phyloP scores from a whole-genome alignment of 768 basidiomycete species.

The Crepidotus variabilis region DNA sequence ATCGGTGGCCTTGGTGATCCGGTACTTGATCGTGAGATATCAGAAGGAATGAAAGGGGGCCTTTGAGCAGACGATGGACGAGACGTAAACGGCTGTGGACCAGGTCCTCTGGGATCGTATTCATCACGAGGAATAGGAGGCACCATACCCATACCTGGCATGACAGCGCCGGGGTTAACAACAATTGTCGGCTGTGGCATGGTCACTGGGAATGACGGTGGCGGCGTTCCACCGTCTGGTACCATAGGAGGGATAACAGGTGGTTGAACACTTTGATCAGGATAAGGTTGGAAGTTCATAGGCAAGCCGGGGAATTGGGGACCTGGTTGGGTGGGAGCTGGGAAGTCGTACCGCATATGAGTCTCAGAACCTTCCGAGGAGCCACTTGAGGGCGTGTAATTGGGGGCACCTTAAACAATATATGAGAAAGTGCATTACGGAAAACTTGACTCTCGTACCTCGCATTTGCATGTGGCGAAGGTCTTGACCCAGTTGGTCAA shows the following conservation, averaged over 20 bases:
- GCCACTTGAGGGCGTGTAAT: conserved; percentile 1
- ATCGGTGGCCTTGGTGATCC: conserved; percentile 7
- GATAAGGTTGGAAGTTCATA: conserved; percentile 17
- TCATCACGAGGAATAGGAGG: conserved; percentile 15
- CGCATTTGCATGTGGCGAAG: conserved; percentile 27
- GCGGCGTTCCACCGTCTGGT: conserved; percentile 17
- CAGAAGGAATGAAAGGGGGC: conserved; percentile 3
- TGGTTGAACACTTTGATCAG: conserved; percentile 6
- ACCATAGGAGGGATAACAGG: conserved; percentile 38
- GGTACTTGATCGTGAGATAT: conserved; percentile 4
- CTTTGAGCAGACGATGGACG: conserved; percentile 1
- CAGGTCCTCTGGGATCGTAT: conserved; percentile 10
- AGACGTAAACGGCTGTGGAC: conserved; percentile 2
- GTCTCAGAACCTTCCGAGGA: conserved; percentile 8
- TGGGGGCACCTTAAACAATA: neutral
- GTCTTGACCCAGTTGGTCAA: conserved; percentile 45
- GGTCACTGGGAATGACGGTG: conserved; percentile 10
- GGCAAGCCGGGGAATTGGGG: conserved; percentile 13
- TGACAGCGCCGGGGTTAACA: conserved; percentile 1
- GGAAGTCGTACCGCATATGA: conserved; percentile 5
- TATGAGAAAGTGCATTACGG: neutral
- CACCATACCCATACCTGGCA: conserved; percentile 2
- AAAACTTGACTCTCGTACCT: conserved; percentile 6
- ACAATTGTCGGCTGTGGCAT: conserved; percentile 7
- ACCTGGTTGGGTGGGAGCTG: conserved; percentile 13